Base-by-base conservation (phyloP, 139 green algal genomes). In the Micractinium sp. region DNA sequence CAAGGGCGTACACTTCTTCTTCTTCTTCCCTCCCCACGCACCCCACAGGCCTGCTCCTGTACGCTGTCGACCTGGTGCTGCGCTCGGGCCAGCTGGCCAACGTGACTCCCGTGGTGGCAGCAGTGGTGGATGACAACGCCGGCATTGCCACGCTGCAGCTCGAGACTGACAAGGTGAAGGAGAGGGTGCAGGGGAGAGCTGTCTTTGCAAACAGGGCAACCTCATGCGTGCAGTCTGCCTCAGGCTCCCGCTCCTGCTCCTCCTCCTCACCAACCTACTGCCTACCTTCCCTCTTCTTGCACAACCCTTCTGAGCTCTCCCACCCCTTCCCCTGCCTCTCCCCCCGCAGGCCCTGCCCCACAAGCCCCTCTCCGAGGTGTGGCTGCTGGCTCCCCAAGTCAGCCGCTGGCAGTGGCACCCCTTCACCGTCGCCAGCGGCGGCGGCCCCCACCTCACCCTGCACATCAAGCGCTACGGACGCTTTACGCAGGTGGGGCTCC, bases 351-450 rank as follows among this genome's bases (percentile, higher is more conserved):
- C 63, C 36, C 25, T 87, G 3, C 41, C 23, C 3, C 31, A 36
- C 63, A 83, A 86, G 77, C 84, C 90, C 14, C 53, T 90, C 29
- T 56, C 83, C 67, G 90, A 93, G 41, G 47, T 93, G 35, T 92
- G 81, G 61, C 29, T 93, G 53, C 63, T 91, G 47, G 86, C 92
- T 20, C 90, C 90, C 35, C 67, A 47, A 27, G 82, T 93, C 47
- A 88, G 69, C 18, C 63, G 90, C 63, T 93, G 89, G 88, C 89
- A 93, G 82, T 93, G 91, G 91, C 90, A 93, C 82, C 90, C 91
- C 67, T 88, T 93, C 77, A 91, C 89, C 53, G 66, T 92, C 5
- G 66, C 90, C 2, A 74, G 82, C 63, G 82, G 66, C 23, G 41
- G 18, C 9, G 67, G 71, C 39, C 33, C 73, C 29, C 39, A 78